Conservation (phyloP, 1,284 basidiomycete species). For the Neonothopanus nambi region DNA sequence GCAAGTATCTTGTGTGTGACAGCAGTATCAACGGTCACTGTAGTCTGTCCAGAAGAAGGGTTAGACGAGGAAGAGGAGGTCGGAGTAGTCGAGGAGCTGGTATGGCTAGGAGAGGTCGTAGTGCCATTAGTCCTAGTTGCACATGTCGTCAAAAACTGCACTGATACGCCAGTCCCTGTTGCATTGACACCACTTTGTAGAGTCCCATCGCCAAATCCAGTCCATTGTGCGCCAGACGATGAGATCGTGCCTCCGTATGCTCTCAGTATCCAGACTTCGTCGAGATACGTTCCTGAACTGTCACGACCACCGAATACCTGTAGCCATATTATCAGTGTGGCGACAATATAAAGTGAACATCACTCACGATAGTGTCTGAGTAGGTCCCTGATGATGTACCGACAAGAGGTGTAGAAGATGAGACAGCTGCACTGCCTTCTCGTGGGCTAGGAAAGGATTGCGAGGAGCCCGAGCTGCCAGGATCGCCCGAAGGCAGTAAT, state of each 20-base stretch:
- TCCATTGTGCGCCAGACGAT: conserved; percentile 56
- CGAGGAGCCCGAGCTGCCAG: conserved; percentile 45
- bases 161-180: conserved; percentile 63
- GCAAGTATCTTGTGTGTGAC: conserved; percentile 64
- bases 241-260: conserved; percentile 62
- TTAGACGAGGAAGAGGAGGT: conserved; percentile 24
- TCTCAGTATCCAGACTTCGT: conserved; percentile 76
- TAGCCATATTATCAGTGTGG: conserved; percentile 1
- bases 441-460: conserved; percentile 60
- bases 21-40: conserved; percentile 50
- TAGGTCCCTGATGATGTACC: conserved; percentile 48
- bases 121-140: conserved; percentile 38
- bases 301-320: conserved; percentile 75
- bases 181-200: conserved; percentile 63
- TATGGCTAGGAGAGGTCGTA: conserved; percentile 21
- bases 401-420: conserved; percentile 53
- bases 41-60: conserved; percentile 13
- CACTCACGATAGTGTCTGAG: conserved; percentile 64
- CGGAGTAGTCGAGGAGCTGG: conserved; percentile 24
- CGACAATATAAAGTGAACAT: conserved; percentile 8
- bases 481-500: conserved; percentile 73
- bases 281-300: conserved; percentile 60
- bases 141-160: conserved; percentile 61
- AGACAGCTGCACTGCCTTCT: conserved; percentile 67
- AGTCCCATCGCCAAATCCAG: conserved; percentile 60